A percentile compares a stretch with the other conserved stretches of the same genome.
phyloP scores from a whole-genome alignment of 768 basidiomycete genomes.

The Trametes meyenii region DNA sequence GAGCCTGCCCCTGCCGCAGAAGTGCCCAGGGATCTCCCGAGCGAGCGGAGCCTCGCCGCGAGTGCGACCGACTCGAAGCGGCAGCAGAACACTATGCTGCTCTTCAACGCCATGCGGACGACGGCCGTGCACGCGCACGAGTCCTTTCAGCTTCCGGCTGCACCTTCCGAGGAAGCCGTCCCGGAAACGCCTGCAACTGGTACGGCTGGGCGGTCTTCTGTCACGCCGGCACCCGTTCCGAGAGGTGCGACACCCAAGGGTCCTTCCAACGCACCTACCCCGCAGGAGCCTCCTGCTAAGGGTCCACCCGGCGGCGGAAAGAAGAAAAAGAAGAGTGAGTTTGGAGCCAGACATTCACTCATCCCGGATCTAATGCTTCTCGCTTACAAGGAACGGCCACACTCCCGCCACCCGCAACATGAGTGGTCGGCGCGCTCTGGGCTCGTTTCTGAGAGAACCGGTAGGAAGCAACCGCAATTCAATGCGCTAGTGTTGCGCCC shows the following conservation, averaged over 20 bases:
- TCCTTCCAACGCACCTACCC: slow-evolving; percentile 38
- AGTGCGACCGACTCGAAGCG: slow-evolving; percentile 25
- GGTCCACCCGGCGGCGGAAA: slow-evolving; percentile 58
- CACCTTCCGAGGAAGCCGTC: slow-evolving; percentile 32
- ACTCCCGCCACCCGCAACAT: slow-evolving; percentile 9
- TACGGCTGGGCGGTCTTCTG: slow-evolving; percentile 36
- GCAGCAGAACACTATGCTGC: slow-evolving; percentile 67
- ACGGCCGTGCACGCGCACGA: slow-evolving; percentile 71
- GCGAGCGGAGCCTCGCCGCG: slow-evolving; percentile 26
- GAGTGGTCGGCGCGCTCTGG: neutral
- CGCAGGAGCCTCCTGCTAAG: slow-evolving; percentile 51
- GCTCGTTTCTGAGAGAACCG: neutral
- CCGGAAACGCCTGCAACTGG: slow-evolving; percentile 32
- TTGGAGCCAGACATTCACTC: neutral
- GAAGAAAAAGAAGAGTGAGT: slow-evolving; percentile 80
- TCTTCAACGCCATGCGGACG: slow-evolving; percentile 79
- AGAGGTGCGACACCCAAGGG: slow-evolving; percentile 37
- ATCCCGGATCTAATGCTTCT: slow-evolving; percentile 7
- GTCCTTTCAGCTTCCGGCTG: slow-evolving; percentile 47
- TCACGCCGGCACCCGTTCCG: slow-evolving; percentile 32
- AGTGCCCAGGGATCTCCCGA: slow-evolving; percentile 13
- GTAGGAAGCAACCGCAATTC: too few relatives aligned
- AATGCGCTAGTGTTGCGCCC: too few relatives aligned
- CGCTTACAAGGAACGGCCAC: slow-evolving; percentile 15
- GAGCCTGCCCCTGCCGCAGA: slow-evolving; percentile 19